phyloP scores from a whole-genome alignment of 2,329 filamentous ascomycete genomes.

The Cryphonectria nitschkei region DNA sequence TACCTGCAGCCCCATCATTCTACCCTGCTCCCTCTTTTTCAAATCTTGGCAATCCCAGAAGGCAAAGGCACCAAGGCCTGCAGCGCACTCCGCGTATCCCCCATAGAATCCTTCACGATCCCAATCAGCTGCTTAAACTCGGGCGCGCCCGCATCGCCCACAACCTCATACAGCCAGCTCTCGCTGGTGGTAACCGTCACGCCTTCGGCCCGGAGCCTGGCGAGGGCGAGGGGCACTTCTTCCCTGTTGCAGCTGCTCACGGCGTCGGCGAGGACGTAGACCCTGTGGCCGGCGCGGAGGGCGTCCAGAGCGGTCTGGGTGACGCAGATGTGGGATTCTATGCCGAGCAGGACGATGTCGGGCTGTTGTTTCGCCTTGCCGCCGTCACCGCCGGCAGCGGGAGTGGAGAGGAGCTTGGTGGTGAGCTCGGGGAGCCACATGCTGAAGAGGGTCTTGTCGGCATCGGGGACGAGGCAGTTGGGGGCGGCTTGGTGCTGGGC shows the following conservation, averaged over 20 bases:
- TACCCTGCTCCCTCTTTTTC: neutral
- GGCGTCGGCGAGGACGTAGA: slow-evolving; percentile 87
- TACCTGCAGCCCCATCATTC: neutral
- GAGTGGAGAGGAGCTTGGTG: slow-evolving; percentile 35
- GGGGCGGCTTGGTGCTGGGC: slow-evolving; percentile 54
- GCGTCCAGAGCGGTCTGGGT: slow-evolving; percentile 90
- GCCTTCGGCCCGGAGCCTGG: slow-evolving; percentile 74
- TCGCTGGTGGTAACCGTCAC: slow-evolving; percentile 79
- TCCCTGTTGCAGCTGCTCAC: slow-evolving; percentile 85
- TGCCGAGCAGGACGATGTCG: slow-evolving; percentile 81
- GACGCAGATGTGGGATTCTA: slow-evolving; percentile 93
- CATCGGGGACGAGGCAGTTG: slow-evolving; percentile 46
- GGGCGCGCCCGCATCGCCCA: slow-evolving; percentile 76
- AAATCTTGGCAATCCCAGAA: slow-evolving; percentile 52
- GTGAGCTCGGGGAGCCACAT: slow-evolving; percentile 78
- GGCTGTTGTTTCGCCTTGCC: slow-evolving; percentile 29
- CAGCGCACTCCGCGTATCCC: slow-evolving; percentile 71
- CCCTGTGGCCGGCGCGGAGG: slow-evolving; percentile 72
- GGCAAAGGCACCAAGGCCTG: slow-evolving; percentile 62
- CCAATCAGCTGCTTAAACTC: slow-evolving; percentile 75
- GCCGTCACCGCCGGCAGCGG: slow-evolving; percentile 29
- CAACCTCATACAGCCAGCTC: slow-evolving; percentile 84
- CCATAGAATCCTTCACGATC: slow-evolving; percentile 77
- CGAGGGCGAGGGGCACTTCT: slow-evolving; percentile 80
- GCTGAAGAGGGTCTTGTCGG: slow-evolving; percentile 88